Conservation (phyloP, 139 green algal genomes). For the Diplosphaera chodatii region DNA sequence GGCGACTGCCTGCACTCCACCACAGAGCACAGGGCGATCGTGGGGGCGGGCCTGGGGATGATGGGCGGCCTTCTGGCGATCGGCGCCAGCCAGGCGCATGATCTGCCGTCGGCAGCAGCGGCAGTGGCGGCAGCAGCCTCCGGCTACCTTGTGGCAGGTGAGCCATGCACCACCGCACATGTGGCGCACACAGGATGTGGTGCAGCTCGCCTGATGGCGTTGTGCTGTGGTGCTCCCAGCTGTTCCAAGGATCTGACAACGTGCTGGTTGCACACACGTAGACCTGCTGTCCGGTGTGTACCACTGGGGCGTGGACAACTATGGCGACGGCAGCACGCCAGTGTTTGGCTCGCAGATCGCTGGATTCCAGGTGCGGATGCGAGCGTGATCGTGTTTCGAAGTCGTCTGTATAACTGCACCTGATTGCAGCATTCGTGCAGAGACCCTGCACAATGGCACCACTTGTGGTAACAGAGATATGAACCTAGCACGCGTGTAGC, state of each 20-base stretch:
- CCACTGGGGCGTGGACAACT: constrained; percentile 94
- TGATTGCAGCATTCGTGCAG: too few relatives aligned
- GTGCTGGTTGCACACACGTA: constrained; percentile 7
- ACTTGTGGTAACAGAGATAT: too few relatives aligned
- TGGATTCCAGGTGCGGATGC: constrained; percentile 85
- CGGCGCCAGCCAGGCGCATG: constrained; percentile 18
- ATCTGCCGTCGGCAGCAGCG: background rate
- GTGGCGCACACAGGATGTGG: too few relatives aligned
- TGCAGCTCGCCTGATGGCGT: too few relatives aligned
- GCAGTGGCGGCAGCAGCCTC: constrained; percentile 20
- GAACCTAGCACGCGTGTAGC: too few relatives aligned
- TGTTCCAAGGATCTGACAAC: too few relatives aligned
- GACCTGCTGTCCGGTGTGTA: constrained; percentile 68
- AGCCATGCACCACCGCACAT: background rate
- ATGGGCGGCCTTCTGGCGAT: constrained; percentile 29
- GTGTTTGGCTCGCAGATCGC: constrained; percentile 91
- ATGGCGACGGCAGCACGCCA: constrained; percentile 81
- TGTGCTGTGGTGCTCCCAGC: too few relatives aligned
- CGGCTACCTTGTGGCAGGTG: constrained; percentile 57
- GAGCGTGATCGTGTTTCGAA: background rate
- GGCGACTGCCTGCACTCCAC: constrained; percentile 41
- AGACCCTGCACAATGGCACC: too few relatives aligned
- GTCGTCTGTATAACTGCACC: too few relatives aligned
- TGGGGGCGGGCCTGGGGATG: constrained; percentile 38
- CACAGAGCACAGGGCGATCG: constrained; percentile 42